phyloP scores from a whole-genome alignment of 495 filamentous ascomycete species.

The Cercophora samala region DNA sequence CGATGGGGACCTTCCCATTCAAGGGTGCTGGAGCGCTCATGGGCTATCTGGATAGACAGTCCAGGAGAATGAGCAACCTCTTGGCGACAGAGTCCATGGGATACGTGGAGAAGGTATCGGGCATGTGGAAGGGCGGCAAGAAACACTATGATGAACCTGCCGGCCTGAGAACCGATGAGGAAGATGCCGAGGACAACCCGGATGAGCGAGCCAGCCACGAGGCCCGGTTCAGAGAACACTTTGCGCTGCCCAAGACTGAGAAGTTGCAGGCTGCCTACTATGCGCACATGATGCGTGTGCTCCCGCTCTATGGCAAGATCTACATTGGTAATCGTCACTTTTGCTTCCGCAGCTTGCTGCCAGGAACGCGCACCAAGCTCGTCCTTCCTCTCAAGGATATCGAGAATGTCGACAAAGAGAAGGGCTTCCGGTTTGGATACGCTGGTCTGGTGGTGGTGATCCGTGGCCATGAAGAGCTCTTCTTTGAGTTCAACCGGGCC shows the following conservation, averaged over 20 bases:
- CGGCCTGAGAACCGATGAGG: constrained; percentile 62
- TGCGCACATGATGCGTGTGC: constrained; percentile 77
- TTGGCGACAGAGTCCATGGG: constrained; percentile 93
- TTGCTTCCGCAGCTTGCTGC: constrained; percentile 89
- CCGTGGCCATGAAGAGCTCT: constrained; percentile 90
- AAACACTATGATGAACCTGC: constrained; percentile 81
- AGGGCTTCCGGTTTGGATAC: constrained; percentile 89
- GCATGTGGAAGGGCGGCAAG: constrained; percentile 91
- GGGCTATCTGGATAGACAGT: constrained; percentile 70
- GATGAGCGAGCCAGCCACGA: constrained; percentile 58
- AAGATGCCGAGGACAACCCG: constrained; percentile 56
- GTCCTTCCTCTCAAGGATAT: constrained; percentile 89
- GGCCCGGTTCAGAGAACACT: constrained; percentile 83
- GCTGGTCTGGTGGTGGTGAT: constrained; percentile 89
- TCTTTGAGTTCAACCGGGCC: constrained; percentile 82
- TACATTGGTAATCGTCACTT: constrained; percentile 89
- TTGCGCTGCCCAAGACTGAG: constrained; percentile 80
- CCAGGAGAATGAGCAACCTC: constrained; percentile 76
- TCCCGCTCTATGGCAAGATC: constrained; percentile 95
- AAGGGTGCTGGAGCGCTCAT: constrained; percentile 84
- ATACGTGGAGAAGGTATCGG: constrained; percentile 94
- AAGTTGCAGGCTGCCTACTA: constrained; percentile 89
- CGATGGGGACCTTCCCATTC: constrained; percentile 73
- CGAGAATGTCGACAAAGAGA: constrained; percentile 92
- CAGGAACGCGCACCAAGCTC: constrained; percentile 88